Conservation (phyloP, 2,329 filamentous ascomycete genomes). For the Onygena corvina region DNA sequence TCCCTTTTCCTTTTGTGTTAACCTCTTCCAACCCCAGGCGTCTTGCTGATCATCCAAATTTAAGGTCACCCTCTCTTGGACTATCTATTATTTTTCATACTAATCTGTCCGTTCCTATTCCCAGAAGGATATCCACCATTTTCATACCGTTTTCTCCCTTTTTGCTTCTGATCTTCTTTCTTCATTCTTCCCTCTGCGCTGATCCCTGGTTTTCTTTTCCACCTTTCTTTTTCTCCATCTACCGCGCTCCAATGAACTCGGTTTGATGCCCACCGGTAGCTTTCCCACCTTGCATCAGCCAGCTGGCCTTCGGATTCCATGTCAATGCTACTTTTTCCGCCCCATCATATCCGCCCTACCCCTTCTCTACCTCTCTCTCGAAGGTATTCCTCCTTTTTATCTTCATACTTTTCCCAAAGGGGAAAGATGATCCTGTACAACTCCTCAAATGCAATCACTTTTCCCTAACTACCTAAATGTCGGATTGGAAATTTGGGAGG, state of each 20-base stretch:
- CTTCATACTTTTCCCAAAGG: neutral
- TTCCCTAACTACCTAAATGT: neutral
- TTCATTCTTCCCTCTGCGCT: no score
- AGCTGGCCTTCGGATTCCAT: constrained; percentile 6
- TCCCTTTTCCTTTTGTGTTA: neutral
- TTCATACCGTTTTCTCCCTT: neutral
- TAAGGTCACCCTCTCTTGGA: neutral
- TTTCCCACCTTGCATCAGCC: neutral
- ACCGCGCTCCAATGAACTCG: neutral
- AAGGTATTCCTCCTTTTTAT: neutral
- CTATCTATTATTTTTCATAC: constrained; percentile 7
- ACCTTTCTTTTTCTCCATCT: neutral
- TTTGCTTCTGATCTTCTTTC: neutral
- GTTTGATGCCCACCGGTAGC: neutral
- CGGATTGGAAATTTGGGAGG: constrained; percentile 4
- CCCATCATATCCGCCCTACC: neutral
- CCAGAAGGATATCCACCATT: neutral
- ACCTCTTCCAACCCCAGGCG: neutral
- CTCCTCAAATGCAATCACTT: constrained; percentile 5
- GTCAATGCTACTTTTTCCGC: constrained; percentile 5
- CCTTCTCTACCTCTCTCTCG: neutral
- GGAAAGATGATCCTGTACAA: constrained; percentile 6
- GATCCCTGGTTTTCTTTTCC: neutral
- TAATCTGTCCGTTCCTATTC: constrained; percentile 13
- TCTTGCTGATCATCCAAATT: constrained; percentile 1